Evolutionary conservation across 306 rosid genomes (phyloP), one percentile per base, ranked within the genome.

Genomic region (Vicia faba): DNA sequence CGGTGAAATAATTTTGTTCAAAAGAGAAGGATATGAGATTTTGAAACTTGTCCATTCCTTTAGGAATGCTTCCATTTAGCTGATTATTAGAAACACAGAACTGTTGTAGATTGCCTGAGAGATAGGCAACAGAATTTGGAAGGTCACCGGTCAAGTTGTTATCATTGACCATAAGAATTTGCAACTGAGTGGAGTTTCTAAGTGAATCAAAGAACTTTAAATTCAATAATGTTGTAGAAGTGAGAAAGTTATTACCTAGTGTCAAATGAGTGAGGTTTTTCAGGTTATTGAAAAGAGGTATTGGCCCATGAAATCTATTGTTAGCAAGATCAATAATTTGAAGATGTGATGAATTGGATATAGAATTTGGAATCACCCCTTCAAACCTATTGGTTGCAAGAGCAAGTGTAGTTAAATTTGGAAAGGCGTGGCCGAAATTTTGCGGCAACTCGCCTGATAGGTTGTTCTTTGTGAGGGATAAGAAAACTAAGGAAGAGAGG

Each of bases 331-430:
- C 86, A 5, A 75, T 36, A 2, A 0, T 0, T 51, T 68, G 26
- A 31, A 82, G 73, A n/a, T 20, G 36, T 28, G 84, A 79, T 15
- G 81, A 70, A 72, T 79, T 79, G 68, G 84, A 72, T 64, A 82
- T 50, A 41, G 81, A 79, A 51, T 8, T 19, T 1, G 86, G 81
- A 57, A 82, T 59, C n/a, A 59, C 36, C 3, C 81, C 83, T 43
- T 76, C 76, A 29, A 78, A 68, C 1, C 7, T 50, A 20, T 82
- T 82, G 49, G 11, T n/a, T 31, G 81, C 71, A 4, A 82, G 29
- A 25, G 0, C 3, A 16, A 78, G 79, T 16, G 4, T 1, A 4
- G 7, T 43, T 45, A 78, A 28, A 59, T 70, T 71, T n/a, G 79
- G 83, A 50, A 82, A 80, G 15, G 53, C 0, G 4, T 6, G 0